Evolutionary conservation across 2,329 filamentous ascomycete genomes (phyloP), one percentile per base, ranked within the genome.

Genomic region (Septoria petroselini): DNA sequence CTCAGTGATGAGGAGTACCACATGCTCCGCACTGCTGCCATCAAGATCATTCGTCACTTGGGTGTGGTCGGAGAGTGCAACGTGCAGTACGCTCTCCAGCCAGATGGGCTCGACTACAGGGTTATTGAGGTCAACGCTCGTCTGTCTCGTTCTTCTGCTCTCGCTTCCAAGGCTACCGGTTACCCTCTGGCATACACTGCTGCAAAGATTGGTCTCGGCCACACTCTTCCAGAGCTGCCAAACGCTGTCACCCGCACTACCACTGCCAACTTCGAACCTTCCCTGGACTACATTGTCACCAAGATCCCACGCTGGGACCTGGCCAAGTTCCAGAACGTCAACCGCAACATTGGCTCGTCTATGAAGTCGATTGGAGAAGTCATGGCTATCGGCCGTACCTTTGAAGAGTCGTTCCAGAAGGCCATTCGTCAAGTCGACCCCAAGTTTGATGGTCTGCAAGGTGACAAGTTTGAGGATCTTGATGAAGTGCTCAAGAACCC

Each of bases 321-420:
- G 67, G 84, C 88, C 77, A 98, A 98, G 77, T 98, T 98, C 79
- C 91, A 97, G 75, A 91, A 97, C 65, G 93, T 98, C 58, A 94
- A 95, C 78, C 86, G 93, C 54, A 88, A 95, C 67, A 97, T 98
- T 67, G 93, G 93, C 62, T 95, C 88, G 67, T 86, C 91, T 55
- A 98, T 98, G 93, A 98, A 97, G 77, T 96, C 91, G 18, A 91
- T 98, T 50, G 93, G 93, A 68, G 93, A 98, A 73, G 93, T 98
- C 53, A 98, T 98, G 93, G 93, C 93, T 58, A 97, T 98, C 65
- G 93, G 93, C 60, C 85, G 93, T 71, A 97, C 93, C 23, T 98
- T 97, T 64, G 93, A 98, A 73, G 93, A 98, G 75, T 95, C 90
- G 12, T 95, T 98, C 77, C 93, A 98, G 73, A 98, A 98, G 78